These are phyloP conservation scores for Tylopilus sp. DNA, from an alignment of 768 basidiomycete genomes.

Conservation along the genomic window DNA sequence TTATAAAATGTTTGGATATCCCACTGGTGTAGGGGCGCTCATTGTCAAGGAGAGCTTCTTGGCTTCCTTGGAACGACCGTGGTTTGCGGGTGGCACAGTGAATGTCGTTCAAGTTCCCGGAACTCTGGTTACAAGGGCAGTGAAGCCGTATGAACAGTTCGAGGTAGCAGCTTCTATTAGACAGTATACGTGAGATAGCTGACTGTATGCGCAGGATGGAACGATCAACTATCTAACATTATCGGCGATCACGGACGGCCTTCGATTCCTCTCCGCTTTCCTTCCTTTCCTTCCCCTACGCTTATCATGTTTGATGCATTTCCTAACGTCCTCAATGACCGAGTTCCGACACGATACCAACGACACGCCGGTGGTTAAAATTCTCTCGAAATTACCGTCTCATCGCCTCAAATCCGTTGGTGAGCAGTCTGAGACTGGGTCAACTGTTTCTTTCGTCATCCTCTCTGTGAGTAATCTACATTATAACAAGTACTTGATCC, in stretches of 20 bases:
- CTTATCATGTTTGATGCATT: constrained; percentile 64
- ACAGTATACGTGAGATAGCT: neutral
- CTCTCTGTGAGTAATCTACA: constrained; percentile 48
- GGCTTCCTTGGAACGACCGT: constrained; percentile 58
- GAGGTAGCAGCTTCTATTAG: constrained; percentile 47
- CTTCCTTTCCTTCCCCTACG: constrained; percentile 76
- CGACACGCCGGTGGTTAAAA: constrained; percentile 58
- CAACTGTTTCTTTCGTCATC: constrained; percentile 60
- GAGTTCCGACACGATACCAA: constrained; percentile 59
- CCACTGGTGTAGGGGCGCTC: constrained; percentile 80
- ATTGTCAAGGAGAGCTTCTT: constrained; percentile 71
- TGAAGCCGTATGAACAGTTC: constrained; percentile 66
- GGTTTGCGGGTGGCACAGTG: constrained; percentile 84
- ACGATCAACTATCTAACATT: constrained; percentile 80
- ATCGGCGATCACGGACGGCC: constrained; percentile 74
- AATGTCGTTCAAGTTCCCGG: constrained; percentile 84
- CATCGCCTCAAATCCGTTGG: constrained; percentile 54
- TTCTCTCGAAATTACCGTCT: constrained; percentile 62
- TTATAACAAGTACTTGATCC: too few relatives aligned
- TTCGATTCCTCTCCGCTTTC: constrained; percentile 74
- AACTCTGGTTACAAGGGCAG: constrained; percentile 55
- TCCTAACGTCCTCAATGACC: constrained; percentile 53
- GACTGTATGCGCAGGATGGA: constrained; percentile 55
- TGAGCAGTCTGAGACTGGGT: constrained; percentile 64
- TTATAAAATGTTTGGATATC: constrained; percentile 90